Conservation (phyloP, 2,329 filamentous ascomycete species). For the Claviceps sp. region DNA sequence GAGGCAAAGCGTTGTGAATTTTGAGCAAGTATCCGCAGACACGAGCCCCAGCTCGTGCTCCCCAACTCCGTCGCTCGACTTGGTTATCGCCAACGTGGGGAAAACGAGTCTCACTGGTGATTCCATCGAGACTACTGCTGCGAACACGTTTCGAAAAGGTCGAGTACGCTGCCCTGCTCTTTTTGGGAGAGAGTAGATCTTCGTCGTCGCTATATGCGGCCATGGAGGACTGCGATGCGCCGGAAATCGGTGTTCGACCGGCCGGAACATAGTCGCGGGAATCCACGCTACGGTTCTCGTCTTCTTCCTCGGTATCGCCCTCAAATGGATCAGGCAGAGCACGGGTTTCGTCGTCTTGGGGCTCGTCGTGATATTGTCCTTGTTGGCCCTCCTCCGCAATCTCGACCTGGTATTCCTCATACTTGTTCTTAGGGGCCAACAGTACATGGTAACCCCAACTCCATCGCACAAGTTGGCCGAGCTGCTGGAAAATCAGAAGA, state of each 20-base stretch:
- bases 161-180: constrained; percentile 13
- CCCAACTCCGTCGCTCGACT: constrained; percentile 16
- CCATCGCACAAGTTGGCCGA: constrained; percentile 91
- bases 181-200: constrained; percentile 18
- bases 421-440: constrained; percentile 69
- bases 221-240: constrained; percentile 35
- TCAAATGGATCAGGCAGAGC: constrained; percentile 28
- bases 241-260: constrained; percentile 40
- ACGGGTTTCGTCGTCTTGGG: constrained; percentile 29
- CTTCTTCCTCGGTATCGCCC: constrained; percentile 25
- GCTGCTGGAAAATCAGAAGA: constrained; percentile 91
- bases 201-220: constrained; percentile 36
- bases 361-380: constrained; percentile 28
- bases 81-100: constrained; percentile 38
- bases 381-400: constrained; percentile 46
- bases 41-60: constrained; percentile 19
- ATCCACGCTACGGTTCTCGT: constrained; percentile 24
- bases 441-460: constrained; percentile 96
- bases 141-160: constrained; percentile 15
- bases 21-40: constrained; percentile 12
- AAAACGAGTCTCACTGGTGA: constrained; percentile 47
- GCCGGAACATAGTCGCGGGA: constrained; percentile 40
- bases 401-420: constrained; percentile 48
- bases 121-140: constrained; percentile 16
- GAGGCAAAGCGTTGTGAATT: constrained; percentile 26